Evolutionary conservation across 345 rosid species (phyloP).

Genomic region (Stellera chamaejasme): DNA sequence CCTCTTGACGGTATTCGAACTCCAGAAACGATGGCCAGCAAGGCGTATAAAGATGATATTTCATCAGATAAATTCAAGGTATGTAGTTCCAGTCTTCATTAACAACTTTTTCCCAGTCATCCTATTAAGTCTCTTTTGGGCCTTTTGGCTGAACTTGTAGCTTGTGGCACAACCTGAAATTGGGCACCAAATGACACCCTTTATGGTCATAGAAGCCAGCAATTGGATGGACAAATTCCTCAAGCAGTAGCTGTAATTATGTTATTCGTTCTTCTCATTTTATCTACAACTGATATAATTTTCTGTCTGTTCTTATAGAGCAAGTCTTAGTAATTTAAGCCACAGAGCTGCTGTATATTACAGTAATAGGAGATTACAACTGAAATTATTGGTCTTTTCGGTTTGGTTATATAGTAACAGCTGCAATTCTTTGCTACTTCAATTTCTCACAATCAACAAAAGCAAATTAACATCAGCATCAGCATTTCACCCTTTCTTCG

Average conservation of each 20-base stretch:
- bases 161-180: conserved; percentile 53
- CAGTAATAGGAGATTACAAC: background rate
- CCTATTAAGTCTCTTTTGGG: background rate
- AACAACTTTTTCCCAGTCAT: background rate
- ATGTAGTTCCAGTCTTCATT: background rate
- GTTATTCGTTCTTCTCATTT: too few species aligned
- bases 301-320: too few species aligned
- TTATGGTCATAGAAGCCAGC: conserved; percentile 73
- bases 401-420: too few species aligned
- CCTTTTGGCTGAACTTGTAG: conserved; percentile 27
- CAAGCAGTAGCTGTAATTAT: conserved; percentile 15
- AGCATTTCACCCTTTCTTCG: conserved; percentile 67
- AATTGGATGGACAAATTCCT: conserved; percentile 68
- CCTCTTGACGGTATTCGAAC: conserved; percentile 55
- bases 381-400: background rate
- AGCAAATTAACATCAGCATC: background rate
- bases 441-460: too few species aligned
- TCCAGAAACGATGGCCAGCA: conserved; percentile 32
- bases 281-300: too few species aligned
- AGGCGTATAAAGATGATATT: conserved; percentile 38
- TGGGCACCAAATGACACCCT: conserved; percentile 54
- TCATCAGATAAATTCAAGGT: conserved; percentile 49
- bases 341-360: background rate
- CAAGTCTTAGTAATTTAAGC: too few species aligned
- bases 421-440: too few species aligned